Evolutionary conservation across 2,329 filamentous ascomycete genomes (phyloP).

Genomic region (Rhinocladiella similis): DNA sequence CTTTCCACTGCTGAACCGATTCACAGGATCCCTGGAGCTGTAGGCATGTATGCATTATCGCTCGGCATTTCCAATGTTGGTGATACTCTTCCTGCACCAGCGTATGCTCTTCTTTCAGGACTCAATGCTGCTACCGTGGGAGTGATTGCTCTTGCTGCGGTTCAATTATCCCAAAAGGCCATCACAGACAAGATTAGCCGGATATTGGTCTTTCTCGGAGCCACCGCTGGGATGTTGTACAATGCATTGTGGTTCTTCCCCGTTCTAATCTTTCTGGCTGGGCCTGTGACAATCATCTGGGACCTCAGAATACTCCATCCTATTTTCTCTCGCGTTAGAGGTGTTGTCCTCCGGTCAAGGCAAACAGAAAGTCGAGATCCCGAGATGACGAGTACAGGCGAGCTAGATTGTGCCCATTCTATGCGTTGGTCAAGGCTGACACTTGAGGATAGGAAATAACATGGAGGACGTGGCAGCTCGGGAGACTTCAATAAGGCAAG

Average conservation of each 20-base stretch:
- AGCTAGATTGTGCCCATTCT: too few species aligned
- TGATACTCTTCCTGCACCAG: conserved; percentile 59
- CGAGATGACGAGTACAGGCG: too few species aligned
- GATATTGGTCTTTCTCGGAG: conserved; percentile 64
- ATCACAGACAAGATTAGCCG: conserved; percentile 66
- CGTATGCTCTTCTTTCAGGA: conserved; percentile 70
- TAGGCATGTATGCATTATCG: conserved; percentile 69
- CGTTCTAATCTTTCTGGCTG: conserved; percentile 59
- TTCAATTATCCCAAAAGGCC: conserved; percentile 58
- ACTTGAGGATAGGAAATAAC: too few species aligned
- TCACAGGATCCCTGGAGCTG: conserved; percentile 63
- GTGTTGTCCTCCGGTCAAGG: neutral
- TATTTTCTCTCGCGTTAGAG: conserved; percentile 19
- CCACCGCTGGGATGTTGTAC: conserved; percentile 66
- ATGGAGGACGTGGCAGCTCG: too few species aligned
- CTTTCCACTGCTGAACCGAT: neutral
- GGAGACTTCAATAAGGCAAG: too few species aligned
- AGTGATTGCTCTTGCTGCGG: conserved; percentile 69
- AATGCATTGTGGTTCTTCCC: conserved; percentile 77
- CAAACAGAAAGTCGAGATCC: neutral
- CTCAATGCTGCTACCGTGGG: conserved; percentile 73
- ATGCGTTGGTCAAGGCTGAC: too few species aligned
- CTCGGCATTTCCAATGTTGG: conserved; percentile 64
- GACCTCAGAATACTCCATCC: conserved; percentile 57
- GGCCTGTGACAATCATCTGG: conserved; percentile 54